Evolutionary conservation across 2,329 filamentous ascomycete genomes (phyloP).

Genomic region (Diaporthe sp.): DNA sequence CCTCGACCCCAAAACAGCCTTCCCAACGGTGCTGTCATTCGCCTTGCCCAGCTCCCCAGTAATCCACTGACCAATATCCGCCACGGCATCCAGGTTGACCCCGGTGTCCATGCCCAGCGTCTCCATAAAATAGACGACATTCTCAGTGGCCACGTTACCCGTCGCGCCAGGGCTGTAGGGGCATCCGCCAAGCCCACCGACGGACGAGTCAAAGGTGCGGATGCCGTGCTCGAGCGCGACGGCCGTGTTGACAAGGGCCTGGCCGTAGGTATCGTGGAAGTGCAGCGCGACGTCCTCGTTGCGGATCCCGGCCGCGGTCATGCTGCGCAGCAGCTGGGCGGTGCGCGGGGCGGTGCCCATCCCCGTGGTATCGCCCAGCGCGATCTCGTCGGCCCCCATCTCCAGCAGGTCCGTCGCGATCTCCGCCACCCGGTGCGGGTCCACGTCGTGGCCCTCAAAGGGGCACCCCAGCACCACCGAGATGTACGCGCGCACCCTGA

Average conservation of each 20-base stretch:
- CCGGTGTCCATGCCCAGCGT: conserved; percentile 80
- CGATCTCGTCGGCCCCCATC: conserved; percentile 91
- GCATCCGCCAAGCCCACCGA: conserved; percentile 85
- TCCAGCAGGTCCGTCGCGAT: conserved; percentile 78
- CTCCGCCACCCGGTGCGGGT: conserved; percentile 72
- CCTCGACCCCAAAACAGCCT: conserved; percentile 67
- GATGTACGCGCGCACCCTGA: conserved; percentile 82
- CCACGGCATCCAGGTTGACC: conserved; percentile 73
- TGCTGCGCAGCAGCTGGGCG: conserved; percentile 70
- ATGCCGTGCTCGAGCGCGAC: conserved; percentile 82
- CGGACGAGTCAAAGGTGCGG: conserved; percentile 81
- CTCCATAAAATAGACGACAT: conserved; percentile 82
- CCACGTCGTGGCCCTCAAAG: conserved; percentile 74
- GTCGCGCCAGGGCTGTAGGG: conserved; percentile 88
- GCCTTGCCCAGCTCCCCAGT: conserved; percentile 69
- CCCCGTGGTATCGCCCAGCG: conserved; percentile 89
- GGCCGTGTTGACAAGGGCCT: conserved; percentile 84
- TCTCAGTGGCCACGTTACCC: conserved; percentile 87
- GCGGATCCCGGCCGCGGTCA: conserved; percentile 74
- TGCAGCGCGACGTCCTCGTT: conserved; percentile 81
- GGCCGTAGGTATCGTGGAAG: conserved; percentile 90
- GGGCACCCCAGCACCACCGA: conserved; percentile 85
- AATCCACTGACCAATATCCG: conserved; percentile 79
- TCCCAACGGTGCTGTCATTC: conserved; percentile 76
- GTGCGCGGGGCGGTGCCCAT: conserved; percentile 86